phyloP scores from a whole-genome alignment of 1,139 yeast species.

The Geotrichum cucujoidarum region DNA sequence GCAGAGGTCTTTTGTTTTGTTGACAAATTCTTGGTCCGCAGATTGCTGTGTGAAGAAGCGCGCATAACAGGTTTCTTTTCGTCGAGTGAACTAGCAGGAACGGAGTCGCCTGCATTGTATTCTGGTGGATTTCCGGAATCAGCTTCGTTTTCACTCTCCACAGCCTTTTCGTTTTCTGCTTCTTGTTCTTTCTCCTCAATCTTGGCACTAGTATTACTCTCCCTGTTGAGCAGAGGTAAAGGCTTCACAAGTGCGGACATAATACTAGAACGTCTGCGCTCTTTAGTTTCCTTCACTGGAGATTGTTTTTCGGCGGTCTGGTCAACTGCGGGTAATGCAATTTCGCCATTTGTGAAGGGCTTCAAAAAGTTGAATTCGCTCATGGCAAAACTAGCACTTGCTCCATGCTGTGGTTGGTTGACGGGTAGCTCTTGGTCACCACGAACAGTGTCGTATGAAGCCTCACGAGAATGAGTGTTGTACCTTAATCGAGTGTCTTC shows the following conservation, averaged over 20 bases:
- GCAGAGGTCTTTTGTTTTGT: conserved; percentile 66
- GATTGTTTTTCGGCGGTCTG: too few species aligned
- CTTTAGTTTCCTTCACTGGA: conserved; percentile 1
- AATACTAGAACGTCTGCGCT: conserved; percentile 11
- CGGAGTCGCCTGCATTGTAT: not conserved
- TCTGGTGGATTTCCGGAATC: conserved; percentile 1
- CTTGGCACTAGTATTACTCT: not conserved
- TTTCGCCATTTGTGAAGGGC: conserved; percentile 14
- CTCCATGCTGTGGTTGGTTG: too few species aligned
- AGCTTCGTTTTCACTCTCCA: not conserved
- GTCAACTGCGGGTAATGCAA: too few species aligned
- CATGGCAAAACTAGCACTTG: conserved; percentile 16
- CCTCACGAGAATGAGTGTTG: conserved; percentile 16
- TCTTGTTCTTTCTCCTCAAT: conserved; percentile 5
- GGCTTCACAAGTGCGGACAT: conserved; percentile 15
- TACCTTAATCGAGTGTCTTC: conserved; percentile 18
- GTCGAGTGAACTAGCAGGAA: not conserved
- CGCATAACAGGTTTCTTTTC: conserved; percentile 22
- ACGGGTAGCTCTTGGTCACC: conserved; percentile 7
- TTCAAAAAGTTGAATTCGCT: conserved; percentile 18
- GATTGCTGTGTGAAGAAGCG: conserved; percentile 31
- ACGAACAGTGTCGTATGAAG: conserved; percentile 17
- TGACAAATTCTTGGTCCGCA: conserved; percentile 19
- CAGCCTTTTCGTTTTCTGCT: conserved; percentile 24
- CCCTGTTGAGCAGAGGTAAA: conserved; percentile 6